Conservation (phyloP, 768 basidiomycete genomes). For the Boletus vinaceobasis region DNA sequence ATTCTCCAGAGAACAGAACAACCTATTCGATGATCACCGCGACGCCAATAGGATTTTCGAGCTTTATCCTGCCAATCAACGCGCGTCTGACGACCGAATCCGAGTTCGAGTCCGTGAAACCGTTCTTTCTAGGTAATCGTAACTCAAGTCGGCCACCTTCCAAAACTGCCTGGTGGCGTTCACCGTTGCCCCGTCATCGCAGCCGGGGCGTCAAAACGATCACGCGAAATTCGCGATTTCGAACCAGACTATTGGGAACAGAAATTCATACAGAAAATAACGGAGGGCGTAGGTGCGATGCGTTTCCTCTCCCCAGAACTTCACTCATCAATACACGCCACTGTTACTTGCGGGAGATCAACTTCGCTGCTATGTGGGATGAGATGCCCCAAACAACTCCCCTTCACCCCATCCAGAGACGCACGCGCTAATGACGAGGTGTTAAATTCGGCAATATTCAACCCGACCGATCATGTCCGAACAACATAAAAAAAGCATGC, state of each 20-base stretch:
- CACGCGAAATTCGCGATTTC: neutral
- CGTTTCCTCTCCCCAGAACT: neutral
- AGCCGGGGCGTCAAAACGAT: neutral
- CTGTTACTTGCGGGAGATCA: neutral
- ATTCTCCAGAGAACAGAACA: neutral
- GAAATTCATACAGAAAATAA: neutral
- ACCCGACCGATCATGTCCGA: neutral
- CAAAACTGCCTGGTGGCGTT: conserved; percentile 1
- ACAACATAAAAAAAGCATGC: neutral
- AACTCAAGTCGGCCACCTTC: neutral
- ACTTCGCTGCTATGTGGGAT: neutral
- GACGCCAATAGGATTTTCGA: neutral
- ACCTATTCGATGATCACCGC: conserved; percentile 3
- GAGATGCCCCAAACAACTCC: too few relatives aligned
- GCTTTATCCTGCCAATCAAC: conserved; percentile 7
- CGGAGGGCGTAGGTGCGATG: neutral
- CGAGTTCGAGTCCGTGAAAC: neutral
- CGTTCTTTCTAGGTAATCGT: neutral
- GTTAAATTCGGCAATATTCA: neutral
- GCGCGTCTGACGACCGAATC: neutral
- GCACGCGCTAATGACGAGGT: neutral
- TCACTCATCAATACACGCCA: neutral
- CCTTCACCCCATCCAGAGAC: neutral
- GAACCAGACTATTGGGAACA: neutral
- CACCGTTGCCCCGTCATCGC: neutral